Conservation (phyloP, 805 yeast genomes). For the Kodamaea laetipori region DNA sequence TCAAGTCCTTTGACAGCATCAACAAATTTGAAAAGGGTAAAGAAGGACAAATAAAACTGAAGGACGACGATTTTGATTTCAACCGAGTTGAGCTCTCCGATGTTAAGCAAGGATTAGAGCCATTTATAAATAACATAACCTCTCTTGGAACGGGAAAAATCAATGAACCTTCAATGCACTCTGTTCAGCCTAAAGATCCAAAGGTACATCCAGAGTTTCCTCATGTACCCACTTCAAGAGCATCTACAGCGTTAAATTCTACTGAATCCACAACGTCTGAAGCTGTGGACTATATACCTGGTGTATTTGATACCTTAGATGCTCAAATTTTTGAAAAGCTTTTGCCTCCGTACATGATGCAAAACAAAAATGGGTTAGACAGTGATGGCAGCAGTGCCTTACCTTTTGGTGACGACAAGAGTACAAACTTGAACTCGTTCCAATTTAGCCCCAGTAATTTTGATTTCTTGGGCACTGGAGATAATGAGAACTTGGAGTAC, state of each 20-base stretch:
- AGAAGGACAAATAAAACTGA: neutral
- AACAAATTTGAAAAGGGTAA: conserved; percentile 22
- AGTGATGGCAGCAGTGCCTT: neutral
- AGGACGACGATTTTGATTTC: neutral
- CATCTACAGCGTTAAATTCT: neutral
- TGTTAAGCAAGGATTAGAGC: conserved; percentile 6
- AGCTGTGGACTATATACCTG: conserved; percentile 60
- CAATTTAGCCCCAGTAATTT: conserved; percentile 8
- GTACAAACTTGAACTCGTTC: neutral
- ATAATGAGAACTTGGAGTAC: conserved; percentile 23
- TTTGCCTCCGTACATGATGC: conserved; percentile 81
- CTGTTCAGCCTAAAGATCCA: neutral
- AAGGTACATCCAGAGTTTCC: neutral
- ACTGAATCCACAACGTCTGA: conserved; percentile 8
- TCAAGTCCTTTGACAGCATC: conserved; percentile 32
- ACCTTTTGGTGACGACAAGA: neutral
- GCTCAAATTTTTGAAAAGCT: conserved; percentile 82
- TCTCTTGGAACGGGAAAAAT: neutral
- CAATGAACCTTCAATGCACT: neutral
- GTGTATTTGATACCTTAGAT: conserved; percentile 83
- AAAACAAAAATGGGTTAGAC: conserved; percentile 19
- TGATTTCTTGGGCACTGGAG: conserved; percentile 13
- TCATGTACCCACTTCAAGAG: neutral
- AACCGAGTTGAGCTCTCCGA: neutral
- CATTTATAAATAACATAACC: conserved; percentile 5